phyloP scores from a whole-genome alignment of 495 filamentous ascomycete genomes.

The Penicillium desertorum region DNA sequence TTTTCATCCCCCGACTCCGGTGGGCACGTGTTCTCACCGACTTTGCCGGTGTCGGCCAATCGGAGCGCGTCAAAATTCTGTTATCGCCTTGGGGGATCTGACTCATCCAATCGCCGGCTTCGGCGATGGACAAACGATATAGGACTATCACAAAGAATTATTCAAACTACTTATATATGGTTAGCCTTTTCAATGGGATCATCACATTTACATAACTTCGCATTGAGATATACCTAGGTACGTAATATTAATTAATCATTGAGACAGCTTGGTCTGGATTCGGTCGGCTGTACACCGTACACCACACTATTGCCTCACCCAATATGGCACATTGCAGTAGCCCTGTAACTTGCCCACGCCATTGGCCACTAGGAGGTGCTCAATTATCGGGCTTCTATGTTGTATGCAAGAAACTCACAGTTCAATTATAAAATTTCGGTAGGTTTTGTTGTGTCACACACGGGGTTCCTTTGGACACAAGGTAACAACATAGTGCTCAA shows the following conservation, averaged over 20 bases:
- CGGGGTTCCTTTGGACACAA: not conserved
- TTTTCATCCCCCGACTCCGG: conserved; percentile 34
- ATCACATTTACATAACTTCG: not conserved
- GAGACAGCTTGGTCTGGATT: not conserved
- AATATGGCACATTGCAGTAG: conserved; percentile 4
- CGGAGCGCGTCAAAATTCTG: conserved; percentile 22
- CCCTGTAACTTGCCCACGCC: not conserved
- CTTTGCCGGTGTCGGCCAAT: conserved; percentile 32
- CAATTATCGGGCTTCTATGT: not conserved
- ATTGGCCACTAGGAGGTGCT: conserved; percentile 10
- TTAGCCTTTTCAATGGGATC: not conserved
- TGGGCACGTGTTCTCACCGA: conserved; percentile 40
- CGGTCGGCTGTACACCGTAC: not conserved
- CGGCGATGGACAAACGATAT: not conserved
- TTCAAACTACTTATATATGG: not conserved
- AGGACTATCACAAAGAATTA: not conserved
- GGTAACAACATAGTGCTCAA: not conserved
- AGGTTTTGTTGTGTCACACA: not conserved
- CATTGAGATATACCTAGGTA: not conserved
- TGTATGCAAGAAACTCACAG: not conserved
- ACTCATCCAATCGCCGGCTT: not conserved
- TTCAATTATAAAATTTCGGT: not conserved
- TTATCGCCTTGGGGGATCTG: conserved; percentile 14
- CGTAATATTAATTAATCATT: not conserved
- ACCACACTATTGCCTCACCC: conserved; percentile 3